Evolutionary conservation across 1,284 basidiomycete genomes (phyloP).

Genomic region (Kwoniella shivajii): DNA sequence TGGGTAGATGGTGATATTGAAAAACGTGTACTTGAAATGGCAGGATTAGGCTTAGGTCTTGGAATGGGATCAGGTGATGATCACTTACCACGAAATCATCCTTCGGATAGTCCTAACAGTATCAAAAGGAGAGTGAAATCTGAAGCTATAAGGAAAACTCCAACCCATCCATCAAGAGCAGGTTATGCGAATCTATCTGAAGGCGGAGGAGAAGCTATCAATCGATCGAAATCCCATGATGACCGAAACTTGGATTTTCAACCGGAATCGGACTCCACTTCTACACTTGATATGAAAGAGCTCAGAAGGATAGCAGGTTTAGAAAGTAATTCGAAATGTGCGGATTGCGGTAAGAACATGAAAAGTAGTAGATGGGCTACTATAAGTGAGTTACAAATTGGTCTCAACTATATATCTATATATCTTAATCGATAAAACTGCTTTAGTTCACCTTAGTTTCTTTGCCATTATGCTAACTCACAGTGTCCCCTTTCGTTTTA

Average conservation of each 20-base stretch:
- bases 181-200: conserved; percentile 3
- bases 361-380: conserved; percentile 52
- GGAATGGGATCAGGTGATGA: conserved; percentile 2
- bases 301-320: conserved; percentile 47
- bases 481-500: too few species aligned
- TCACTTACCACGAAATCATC: neutral
- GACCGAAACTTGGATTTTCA: neutral
- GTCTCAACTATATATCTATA: neutral
- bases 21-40: conserved; percentile 48
- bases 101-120: conserved; percentile 15
- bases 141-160: conserved; percentile 15
- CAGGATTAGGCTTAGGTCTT: conserved; percentile 33
- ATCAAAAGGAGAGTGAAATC: conserved; percentile 19
- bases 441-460: too few species aligned
- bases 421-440: too few species aligned
- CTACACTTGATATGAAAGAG: conserved; percentile 44
- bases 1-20: conserved; percentile 42
- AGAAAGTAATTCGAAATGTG: conserved; percentile 53
- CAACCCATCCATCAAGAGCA: neutral
- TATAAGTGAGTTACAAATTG: conserved; percentile 36
- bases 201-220: conserved; percentile 13
- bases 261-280: too few species aligned
- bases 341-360: conserved; percentile 55
- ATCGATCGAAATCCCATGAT: conserved; percentile 12
- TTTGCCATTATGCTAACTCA: too few species aligned